Percentiles rank a stretch among this genome's conserved stretches.
These are phyloP conservation scores for Penicillium macrosclerotiorum DNA, from an alignment of 495 filamentous ascomycete species.

Conservation along the genomic window DNA sequence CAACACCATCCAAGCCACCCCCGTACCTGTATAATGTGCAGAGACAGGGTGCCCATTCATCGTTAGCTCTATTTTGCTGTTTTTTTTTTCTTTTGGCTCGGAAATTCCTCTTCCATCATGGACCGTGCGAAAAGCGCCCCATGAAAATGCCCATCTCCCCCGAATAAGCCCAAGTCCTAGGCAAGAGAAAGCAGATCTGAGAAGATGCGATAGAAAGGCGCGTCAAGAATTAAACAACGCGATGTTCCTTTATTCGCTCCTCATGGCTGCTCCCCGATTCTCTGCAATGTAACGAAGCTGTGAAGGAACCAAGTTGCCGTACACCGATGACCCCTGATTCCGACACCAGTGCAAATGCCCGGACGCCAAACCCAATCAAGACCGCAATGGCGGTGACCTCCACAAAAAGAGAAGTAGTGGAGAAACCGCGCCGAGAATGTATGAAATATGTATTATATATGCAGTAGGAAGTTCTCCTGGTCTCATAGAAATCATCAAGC, in stretches of 20 bases:
- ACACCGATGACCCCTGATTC: constrained; percentile 30
- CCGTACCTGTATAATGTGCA: constrained; percentile 16
- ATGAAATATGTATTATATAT: constrained; percentile 32
- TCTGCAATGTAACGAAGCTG: neutral
- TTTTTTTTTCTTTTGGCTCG: constrained; percentile 7
- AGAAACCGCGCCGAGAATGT: constrained; percentile 11
- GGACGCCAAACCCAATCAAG: constrained; percentile 43
- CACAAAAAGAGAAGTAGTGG: constrained; percentile 3
- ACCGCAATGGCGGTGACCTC: constrained; percentile 21
- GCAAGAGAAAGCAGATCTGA: too few relatives aligned
- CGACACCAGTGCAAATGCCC: constrained; percentile 37
- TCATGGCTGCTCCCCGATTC: constrained; percentile 3
- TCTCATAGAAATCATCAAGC: constrained; percentile 37
- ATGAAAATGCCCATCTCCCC: neutral
- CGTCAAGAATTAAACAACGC: too few relatives aligned
- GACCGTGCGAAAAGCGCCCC: neutral
- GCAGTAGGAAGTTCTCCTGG: constrained; percentile 42
- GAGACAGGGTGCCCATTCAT: constrained; percentile 19
- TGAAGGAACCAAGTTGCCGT: constrained; percentile 16
- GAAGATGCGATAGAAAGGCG: too few relatives aligned
- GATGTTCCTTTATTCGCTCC: constrained; percentile 1
- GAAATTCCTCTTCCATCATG: too few relatives aligned
- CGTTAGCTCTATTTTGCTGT: constrained; percentile 27
- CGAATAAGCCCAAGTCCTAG: neutral
- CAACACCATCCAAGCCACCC: constrained; percentile 23